Evolutionary conservation across 2,329 filamentous ascomycete species (phyloP).

Genomic region (Fusarium buxicola): DNA sequence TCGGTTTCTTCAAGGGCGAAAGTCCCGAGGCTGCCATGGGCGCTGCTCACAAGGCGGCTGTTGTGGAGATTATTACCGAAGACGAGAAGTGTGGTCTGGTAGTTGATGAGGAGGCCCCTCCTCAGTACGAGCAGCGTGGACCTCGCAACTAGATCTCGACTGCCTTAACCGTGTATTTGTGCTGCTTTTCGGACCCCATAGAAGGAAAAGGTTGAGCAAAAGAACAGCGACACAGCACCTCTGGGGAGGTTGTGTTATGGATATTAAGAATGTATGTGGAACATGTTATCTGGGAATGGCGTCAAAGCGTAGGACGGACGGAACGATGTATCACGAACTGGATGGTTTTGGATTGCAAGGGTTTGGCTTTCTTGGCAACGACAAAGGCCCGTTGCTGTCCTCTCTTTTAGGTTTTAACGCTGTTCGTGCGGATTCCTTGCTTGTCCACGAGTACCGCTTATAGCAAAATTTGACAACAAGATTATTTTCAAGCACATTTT

Average conservation of each 20-base stretch:
- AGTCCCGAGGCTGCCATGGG: slow-evolving; percentile 21
- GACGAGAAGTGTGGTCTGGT: slow-evolving; percentile 66
- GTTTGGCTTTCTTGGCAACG: slow-evolving; percentile 16
- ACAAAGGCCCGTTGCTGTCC: slow-evolving; percentile 24
- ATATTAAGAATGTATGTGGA: slow-evolving; percentile 40
- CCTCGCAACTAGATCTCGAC: slow-evolving; percentile 35
- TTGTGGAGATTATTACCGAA: slow-evolving; percentile 51
- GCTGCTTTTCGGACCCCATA: background rate
- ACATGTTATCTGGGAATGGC: slow-evolving; percentile 21
- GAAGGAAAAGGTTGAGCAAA: slow-evolving; percentile 6
- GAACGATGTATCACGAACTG: slow-evolving; percentile 32
- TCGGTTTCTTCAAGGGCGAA: slow-evolving; percentile 59
- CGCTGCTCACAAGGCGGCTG: slow-evolving; percentile 49
- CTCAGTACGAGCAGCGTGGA: slow-evolving; percentile 45
- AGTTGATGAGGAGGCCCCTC: slow-evolving; percentile 50
- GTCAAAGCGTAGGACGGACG: slow-evolving; percentile 27
- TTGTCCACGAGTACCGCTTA: slow-evolving; percentile 16
- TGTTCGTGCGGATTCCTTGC: slow-evolving; percentile 9
- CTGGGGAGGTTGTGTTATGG: slow-evolving; percentile 15
- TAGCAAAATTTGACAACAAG: background rate
- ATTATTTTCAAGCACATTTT: too few species aligned
- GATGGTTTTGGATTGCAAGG: slow-evolving; percentile 7
- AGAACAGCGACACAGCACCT: slow-evolving; percentile 11
- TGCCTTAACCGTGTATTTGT: background rate
- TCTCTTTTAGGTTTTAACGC: slow-evolving; percentile 22